These are phyloP conservation scores for Avena eriantha DNA, from an alignment of 176 grass and related monocot genomes.

Conservation along the genomic window DNA sequence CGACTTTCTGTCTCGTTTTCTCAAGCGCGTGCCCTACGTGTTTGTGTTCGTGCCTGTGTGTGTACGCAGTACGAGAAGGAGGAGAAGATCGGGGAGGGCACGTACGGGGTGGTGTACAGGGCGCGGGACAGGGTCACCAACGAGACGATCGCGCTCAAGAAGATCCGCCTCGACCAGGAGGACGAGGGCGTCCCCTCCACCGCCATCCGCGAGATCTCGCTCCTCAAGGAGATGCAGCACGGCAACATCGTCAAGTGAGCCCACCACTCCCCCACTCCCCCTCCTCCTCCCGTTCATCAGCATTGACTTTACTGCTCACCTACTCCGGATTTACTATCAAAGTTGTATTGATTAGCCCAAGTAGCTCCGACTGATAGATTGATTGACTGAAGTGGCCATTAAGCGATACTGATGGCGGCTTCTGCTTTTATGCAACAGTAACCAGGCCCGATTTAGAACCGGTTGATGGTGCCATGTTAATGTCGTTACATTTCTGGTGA, in stretches of 20 bases:
- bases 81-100: constrained; percentile 99
- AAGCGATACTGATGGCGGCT: neutral
- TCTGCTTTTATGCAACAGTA: constrained; percentile 47
- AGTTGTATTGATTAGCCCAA: neutral
- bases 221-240: constrained; percentile 97
- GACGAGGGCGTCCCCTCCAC: constrained; percentile 96
- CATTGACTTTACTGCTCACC: neutral
- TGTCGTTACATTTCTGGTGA: neutral
- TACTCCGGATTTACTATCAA: neutral
- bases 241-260: constrained; percentile 83
- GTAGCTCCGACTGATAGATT: constrained; percentile 3
- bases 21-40: neutral
- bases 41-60: neutral
- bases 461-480: neutral
- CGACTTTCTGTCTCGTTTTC: neutral
- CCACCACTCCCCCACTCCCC: neutral
- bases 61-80: constrained; percentile 79
- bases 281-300: neutral
- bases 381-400: constrained; percentile 11
- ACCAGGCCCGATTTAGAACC: constrained; percentile 15
- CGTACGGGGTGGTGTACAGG: constrained; percentile 97
- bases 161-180: constrained; percentile 96
- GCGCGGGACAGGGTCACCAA: constrained; percentile 77
- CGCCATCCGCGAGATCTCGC: constrained; percentile 94
- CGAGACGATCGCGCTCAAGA: constrained; percentile 96